Evolutionary conservation across 2,329 filamentous ascomycete genomes (phyloP), one percentile per base, ranked within the genome.

Genomic region (Venturia pyrina): DNA sequence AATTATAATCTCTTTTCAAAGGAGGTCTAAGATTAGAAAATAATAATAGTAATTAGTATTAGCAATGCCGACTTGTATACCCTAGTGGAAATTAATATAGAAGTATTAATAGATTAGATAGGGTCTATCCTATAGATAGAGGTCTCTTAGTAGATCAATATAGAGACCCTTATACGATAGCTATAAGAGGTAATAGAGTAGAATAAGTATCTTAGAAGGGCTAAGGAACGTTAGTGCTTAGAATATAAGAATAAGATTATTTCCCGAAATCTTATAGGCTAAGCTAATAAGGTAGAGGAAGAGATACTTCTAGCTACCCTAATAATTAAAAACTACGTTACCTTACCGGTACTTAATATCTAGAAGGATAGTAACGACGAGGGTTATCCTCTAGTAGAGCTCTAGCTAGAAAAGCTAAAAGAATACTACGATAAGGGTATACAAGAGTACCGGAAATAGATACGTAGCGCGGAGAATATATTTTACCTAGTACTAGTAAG

Each of bases 401-500:
- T 37, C 15, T 8, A 63, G 17, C 60, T 32, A 19, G 24, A 63
- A 17, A 46, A 63, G 60, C 37, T 63, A n/a, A 40, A 40, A 17
- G 32, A 63, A 46, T 63, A 41, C 21, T 40, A 62, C 43, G 21
- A 32, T 43, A 62, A 62, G 60, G 43, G 41, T 41, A 43, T 44
- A 5, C 13, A 32, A 19, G 41, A 64, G 53, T 28, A 50, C 32
- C 41, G 41, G 5, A 44, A 64, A 6, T 64, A 32, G 62, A 43
- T 15, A n/a, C 28, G 32, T 43, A 19, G 43, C 28, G 43, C 21
- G 19, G 62, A 64, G 28, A 64, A 64, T 41, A 32, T 44, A 21
- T 64, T 64, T 56, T 32, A 32, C 37, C 11, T 64, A 32, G 62
- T n/a, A n/a, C 62, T 21, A 19, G 13, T 15, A 28, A 46, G 19